These are phyloP conservation scores for Colletotrichum sp. DNA, from an alignment of 2,329 filamentous ascomycete genomes.

Conservation along the genomic window DNA sequence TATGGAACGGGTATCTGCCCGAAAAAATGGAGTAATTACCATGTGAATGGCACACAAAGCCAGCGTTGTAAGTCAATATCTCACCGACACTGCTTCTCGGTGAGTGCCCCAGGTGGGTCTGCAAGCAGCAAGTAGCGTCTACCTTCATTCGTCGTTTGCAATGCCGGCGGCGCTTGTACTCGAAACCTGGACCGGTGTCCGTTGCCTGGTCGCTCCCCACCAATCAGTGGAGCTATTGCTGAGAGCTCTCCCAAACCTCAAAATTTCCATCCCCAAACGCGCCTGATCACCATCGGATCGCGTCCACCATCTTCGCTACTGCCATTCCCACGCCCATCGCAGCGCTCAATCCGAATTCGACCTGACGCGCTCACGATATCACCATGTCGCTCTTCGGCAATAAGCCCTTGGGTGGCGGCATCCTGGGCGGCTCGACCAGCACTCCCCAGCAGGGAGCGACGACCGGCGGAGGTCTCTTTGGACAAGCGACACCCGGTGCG, in stretches of 20 bases:
- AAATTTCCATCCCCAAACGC: slow-evolving; percentile 18
- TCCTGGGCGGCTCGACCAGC: slow-evolving; percentile 14
- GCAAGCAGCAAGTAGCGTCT: not conserved
- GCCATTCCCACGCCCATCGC: not conserved
- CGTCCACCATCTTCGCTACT: not conserved
- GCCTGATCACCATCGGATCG: not conserved
- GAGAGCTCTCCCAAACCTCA: slow-evolving; percentile 19
- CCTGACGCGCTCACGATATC: not conserved
- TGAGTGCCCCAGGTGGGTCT: not conserved
- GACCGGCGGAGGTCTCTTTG: slow-evolving; percentile 23
- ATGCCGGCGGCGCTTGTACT: not conserved
- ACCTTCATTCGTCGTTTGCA: not conserved
- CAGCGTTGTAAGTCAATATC: not conserved
- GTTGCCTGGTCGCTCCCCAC: slow-evolving; percentile 20
- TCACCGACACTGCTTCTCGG: not conserved
- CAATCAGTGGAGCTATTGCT: slow-evolving; percentile 22
- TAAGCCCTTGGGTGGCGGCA: slow-evolving; percentile 22
- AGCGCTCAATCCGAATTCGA: not conserved
- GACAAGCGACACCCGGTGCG: slow-evolving; percentile 18
- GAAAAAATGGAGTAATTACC: not conserved
- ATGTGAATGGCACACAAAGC: not conserved
- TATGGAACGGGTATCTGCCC: not conserved
- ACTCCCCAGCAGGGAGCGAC: slow-evolving; percentile 8
- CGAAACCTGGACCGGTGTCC: not conserved
- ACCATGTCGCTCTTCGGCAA: slow-evolving; percentile 23